Percentiles rank a stretch among this genome's conserved stretches.
These are phyloP conservation scores for Amphichorda felina DNA, from an alignment of 2,329 filamentous ascomycete species.

Conservation along the genomic window DNA sequence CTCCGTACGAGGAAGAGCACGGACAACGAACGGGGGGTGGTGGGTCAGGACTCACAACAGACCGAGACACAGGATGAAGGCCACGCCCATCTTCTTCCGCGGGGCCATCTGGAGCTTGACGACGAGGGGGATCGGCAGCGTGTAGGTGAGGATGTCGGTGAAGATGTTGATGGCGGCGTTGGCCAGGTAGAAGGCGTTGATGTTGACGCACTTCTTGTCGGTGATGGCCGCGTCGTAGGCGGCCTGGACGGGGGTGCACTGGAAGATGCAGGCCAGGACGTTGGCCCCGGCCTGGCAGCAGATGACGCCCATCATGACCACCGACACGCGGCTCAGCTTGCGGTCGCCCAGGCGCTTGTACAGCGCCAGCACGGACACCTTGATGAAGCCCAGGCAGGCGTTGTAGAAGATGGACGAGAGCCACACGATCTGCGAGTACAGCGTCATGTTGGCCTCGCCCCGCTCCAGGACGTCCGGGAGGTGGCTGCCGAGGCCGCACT, in stretches of 20 bases:
- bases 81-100: conserved; percentile 29
- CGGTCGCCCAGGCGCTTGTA: conserved; percentile 30
- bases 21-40: too few species aligned
- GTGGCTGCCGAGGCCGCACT: conserved; percentile 17
- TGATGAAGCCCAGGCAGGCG: conserved; percentile 31
- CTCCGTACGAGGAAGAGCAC: too few species aligned
- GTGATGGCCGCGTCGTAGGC: conserved; percentile 21
- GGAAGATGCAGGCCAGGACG: conserved; percentile 28
- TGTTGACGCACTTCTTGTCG: conserved; percentile 24
- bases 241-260: conserved; percentile 25
- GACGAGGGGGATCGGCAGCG: conserved; percentile 29
- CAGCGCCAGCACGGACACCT: conserved; percentile 31
- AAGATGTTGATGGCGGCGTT: conserved; percentile 33
- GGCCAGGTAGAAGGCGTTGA: conserved; percentile 32
- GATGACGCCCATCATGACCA: conserved; percentile 26
- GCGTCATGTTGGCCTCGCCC: conserved; percentile 7
- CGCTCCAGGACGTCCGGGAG: conserved; percentile 10
- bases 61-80: conserved; percentile 29
- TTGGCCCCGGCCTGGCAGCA: conserved; percentile 24
- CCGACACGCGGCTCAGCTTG: conserved; percentile 19
- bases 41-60: conserved; percentile 18
- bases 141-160: conserved; percentile 31
- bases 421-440: conserved; percentile 21
- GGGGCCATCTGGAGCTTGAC: conserved; percentile 27
- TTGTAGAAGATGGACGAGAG: conserved; percentile 35